Percentiles rank a stretch among this genome's conserved stretches.
Conservation (phyloP, 257 asterid genomes). For the Solanum microdontum region DNA sequence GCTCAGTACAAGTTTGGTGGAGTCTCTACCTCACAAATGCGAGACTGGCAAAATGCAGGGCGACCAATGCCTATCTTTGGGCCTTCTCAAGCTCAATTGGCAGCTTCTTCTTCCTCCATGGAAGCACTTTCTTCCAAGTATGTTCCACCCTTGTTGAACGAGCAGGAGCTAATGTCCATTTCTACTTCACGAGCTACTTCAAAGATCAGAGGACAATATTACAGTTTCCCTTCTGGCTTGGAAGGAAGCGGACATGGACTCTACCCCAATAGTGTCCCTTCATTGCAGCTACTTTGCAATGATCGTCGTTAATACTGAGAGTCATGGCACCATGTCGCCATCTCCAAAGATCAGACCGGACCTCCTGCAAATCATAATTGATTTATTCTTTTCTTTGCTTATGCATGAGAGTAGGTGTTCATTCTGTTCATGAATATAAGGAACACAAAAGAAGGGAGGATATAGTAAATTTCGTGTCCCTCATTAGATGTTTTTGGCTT, state of each 20-base stretch:
- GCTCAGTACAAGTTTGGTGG: conserved; percentile 23
- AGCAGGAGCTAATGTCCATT: conserved; percentile 23
- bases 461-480: neutral
- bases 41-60: conserved; percentile 28
- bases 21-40: conserved; percentile 11
- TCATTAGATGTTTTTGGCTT: neutral
- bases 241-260: conserved; percentile 24
- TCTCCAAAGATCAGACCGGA: neutral
- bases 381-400: conserved; percentile 5
- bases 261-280: conserved; percentile 17
- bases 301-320: conserved; percentile 16
- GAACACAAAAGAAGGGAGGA: neutral
- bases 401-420: neutral
- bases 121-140: conserved; percentile 23
- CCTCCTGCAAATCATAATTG: neutral
- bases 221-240: conserved; percentile 23
- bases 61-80: conserved; percentile 18
- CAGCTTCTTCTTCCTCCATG: conserved; percentile 32
- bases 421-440: neutral
- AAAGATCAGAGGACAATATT: conserved; percentile 22
- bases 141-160: conserved; percentile 25
- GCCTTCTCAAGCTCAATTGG: conserved; percentile 37
- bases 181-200: conserved; percentile 11
- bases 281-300: conserved; percentile 31
- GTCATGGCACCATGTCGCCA: neutral